phyloP scores from a whole-genome alignment of 2,329 filamentous ascomycete genomes.

The Stylonectria norvegica region DNA sequence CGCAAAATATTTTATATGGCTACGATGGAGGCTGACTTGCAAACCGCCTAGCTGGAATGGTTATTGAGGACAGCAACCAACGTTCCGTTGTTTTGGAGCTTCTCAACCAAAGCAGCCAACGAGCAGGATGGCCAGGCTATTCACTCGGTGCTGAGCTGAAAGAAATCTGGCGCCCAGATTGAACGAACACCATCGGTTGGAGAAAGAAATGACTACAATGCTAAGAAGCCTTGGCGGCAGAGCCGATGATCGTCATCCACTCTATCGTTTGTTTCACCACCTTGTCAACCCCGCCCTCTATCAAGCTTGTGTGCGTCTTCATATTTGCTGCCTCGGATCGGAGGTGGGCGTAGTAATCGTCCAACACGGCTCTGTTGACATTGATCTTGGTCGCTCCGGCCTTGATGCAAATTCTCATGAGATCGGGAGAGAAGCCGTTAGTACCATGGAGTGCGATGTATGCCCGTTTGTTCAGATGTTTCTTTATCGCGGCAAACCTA shows the following conservation, averaged over 20 bases:
- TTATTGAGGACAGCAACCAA: not conserved
- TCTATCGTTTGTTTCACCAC: conserved; percentile 1
- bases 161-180: not conserved
- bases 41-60: conserved; percentile 19
- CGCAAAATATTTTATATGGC: conserved; percentile 31
- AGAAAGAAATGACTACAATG: not conserved
- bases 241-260: conserved; percentile 3
- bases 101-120: not conserved
- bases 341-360: conserved; percentile 20
- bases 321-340: not conserved
- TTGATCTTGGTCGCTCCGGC: conserved; percentile 54
- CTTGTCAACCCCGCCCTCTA: conserved; percentile 37
- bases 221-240: not conserved
- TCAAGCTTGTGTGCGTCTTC: conserved; percentile 28
- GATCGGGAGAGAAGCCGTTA: conserved; percentile 49
- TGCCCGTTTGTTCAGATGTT: conserved; percentile 37
- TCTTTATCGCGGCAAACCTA: conserved; percentile 17
- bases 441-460: conserved; percentile 52
- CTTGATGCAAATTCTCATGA: conserved; percentile 49
- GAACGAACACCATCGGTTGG: not conserved
- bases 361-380: conserved; percentile 51
- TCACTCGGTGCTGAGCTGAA: conserved; percentile 4
- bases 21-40: conserved; percentile 29
- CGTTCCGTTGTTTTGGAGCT: conserved; percentile 1
- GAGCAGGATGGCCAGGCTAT: conserved; percentile 4